Base-by-base conservation (phyloP, 1,139 yeast genomes). In the Debaryomyces coudertii region DNA sequence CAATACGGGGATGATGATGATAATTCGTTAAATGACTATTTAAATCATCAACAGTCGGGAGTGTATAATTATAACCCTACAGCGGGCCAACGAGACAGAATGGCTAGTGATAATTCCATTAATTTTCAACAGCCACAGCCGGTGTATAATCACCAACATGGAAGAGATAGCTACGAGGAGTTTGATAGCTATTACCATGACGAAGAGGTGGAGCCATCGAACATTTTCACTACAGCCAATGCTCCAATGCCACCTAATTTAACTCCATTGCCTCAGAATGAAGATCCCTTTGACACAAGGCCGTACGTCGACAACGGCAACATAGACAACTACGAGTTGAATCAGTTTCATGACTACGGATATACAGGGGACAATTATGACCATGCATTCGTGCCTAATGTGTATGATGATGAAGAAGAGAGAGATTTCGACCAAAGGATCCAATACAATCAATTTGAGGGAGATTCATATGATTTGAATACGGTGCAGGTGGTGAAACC, bases 351-450 rank as follows among this genome's bases (percentile, higher is more conserved):
- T 39, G 62, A 61, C 44, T 59, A 57, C 44, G 50, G 49, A 33
- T 52, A 55, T 49, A 47, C 46, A 30, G 55, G 44, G 36, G 43
- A 38, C 33, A 60, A 55, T 41, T 70, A 62, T 50, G 61, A 62
- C 47, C 76, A 73, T 53, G 71, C 79, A 6, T 75, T 75, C 51
- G 79, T 73, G 5, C 78, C 79, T n/a, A 72, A 73, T 51, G 75
- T 67, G 14, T 73, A 75, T 49, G 73, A 70, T 27, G 77, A 72
- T 47, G 71, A 68, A 31, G 79, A 75, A 33, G 77, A 73, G 50
- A 54, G 62, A 34, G 76, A 71, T 44, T 73, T 63, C 47, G 79
- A 75, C 53, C 70, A 69, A 44, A 57, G 64, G 14, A 74, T 75
- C 45, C 72, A 65, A 45, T 74, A 68, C 55, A 65, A 69, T 50